phyloP scores from a whole-genome alignment of 129 eudicot species.

The Tagetes patula region DNA sequence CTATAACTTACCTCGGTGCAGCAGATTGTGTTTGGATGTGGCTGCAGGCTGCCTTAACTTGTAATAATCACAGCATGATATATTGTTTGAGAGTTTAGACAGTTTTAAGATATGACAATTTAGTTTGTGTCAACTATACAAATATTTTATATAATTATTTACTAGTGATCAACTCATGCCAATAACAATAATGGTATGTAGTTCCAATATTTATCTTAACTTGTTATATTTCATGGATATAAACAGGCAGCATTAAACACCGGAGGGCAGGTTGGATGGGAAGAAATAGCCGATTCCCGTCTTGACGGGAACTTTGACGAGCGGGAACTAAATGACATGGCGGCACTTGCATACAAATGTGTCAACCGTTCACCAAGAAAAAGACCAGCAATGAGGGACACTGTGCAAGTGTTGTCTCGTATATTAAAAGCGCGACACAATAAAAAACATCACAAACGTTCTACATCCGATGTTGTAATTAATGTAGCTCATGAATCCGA shows the following conservation, averaged over 20 bases:
- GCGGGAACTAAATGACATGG: slow-evolving; percentile 72
- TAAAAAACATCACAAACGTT: slow-evolving; percentile 46
- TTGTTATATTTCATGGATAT: slow-evolving; percentile 16
- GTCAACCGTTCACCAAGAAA: slow-evolving; percentile 58
- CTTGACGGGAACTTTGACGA: slow-evolving; percentile 71
- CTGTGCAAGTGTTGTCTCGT: slow-evolving; percentile 62
- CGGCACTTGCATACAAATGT: slow-evolving; percentile 83
- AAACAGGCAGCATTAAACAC: slow-evolving; percentile 78
- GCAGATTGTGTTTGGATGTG: background rate
- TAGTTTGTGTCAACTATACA: background rate
- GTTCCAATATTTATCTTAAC: background rate
- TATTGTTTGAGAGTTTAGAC: background rate
- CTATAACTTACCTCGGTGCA: background rate
- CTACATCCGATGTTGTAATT: slow-evolving; percentile 48
- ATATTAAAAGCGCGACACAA: slow-evolving; percentile 50
- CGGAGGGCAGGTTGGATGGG: slow-evolving; percentile 87
- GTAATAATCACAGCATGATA: background rate
- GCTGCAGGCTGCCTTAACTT: background rate
- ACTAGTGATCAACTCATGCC: background rate
- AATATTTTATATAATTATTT: background rate
- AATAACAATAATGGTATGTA: too few species aligned
- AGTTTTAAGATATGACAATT: background rate
- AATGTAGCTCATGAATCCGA: slow-evolving; percentile 37
- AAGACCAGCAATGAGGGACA: slow-evolving; percentile 90
- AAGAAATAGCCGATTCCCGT: slow-evolving; percentile 79